Conservation (phyloP, 768 basidiomycete genomes). For the Exsudoporus frostii region DNA sequence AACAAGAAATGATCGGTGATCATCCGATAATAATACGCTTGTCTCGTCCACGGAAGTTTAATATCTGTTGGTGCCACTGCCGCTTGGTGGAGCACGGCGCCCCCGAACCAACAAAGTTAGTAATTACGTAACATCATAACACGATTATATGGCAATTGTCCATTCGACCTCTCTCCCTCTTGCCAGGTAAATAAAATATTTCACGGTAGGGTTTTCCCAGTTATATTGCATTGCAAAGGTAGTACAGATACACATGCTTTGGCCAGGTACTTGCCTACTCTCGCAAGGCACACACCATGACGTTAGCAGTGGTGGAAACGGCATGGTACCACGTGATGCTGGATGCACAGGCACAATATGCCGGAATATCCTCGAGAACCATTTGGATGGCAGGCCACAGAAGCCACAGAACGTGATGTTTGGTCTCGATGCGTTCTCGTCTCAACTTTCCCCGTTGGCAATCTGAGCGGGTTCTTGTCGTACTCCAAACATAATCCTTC, state of each 20-base stretch:
- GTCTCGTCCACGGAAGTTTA: too few species aligned
- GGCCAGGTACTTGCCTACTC: constrained; percentile 41
- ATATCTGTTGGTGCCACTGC: too few species aligned
- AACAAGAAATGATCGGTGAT: too few species aligned
- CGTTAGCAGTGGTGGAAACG: constrained; percentile 61
- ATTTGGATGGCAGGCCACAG: constrained; percentile 60
- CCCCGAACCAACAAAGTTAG: too few species aligned
- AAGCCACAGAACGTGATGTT: constrained; percentile 55
- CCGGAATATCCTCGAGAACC: constrained; percentile 70
- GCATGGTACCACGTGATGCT: constrained; percentile 82
- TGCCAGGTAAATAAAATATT: background rate
- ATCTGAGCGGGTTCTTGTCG: constrained; percentile 68
- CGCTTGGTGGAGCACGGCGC: too few species aligned
- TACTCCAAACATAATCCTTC: constrained; percentile 81
- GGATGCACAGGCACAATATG: constrained; percentile 85
- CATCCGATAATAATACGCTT: too few species aligned
- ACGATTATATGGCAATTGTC: too few species aligned
- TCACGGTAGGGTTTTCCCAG: too few species aligned
- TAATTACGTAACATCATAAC: too few species aligned
- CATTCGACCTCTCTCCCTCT: background rate
- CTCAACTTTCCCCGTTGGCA: background rate
- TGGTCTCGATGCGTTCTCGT: constrained; percentile 25
- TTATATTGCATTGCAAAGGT: background rate
- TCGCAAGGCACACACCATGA: too few species aligned
- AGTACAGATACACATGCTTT: background rate